Percentiles rank a stretch among this genome's conserved stretches.
Conservation (phyloP, 768 basidiomycete genomes). For the Tephrocybe sp. region DNA sequence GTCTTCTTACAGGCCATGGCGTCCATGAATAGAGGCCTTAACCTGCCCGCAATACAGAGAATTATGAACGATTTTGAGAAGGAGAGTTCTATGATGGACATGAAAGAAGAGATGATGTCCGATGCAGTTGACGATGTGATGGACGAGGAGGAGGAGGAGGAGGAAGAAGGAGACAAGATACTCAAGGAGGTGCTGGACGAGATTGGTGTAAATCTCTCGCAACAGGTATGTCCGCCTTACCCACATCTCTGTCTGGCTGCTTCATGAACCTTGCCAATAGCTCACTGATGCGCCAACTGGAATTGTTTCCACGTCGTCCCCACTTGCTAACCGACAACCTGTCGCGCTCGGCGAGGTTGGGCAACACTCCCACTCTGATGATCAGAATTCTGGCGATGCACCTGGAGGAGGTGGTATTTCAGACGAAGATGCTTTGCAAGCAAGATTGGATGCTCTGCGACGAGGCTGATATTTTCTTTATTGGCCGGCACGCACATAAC, state of each 20-base stretch:
- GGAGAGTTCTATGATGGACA: constrained; percentile 98
- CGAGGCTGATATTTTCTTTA: constrained; percentile 55
- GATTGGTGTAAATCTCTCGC: constrained; percentile 89
- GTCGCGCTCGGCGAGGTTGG: constrained; percentile 81
- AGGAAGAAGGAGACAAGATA: constrained; percentile 94
- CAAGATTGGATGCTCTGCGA: constrained; percentile 86
- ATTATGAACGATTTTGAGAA: constrained; percentile 99
- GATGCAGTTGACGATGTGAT: constrained; percentile 92
- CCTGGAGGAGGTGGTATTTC: constrained; percentile 43
- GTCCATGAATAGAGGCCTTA: constrained; percentile 94
- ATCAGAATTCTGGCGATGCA: constrained; percentile 34
- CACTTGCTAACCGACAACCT: constrained; percentile 66
- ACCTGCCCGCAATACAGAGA: constrained; percentile 89
- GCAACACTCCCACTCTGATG: constrained; percentile 24
- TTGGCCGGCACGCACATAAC: no score
- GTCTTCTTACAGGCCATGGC: constrained; percentile 78
- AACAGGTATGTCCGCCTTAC: constrained; percentile 51
- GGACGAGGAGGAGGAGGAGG: constrained; percentile 94
- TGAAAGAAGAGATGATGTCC: constrained; percentile 99
- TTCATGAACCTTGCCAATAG: constrained; percentile 35
- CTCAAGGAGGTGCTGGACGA: constrained; percentile 95
- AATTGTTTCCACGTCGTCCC: constrained; percentile 56
- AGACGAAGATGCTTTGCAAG: constrained; percentile 93
- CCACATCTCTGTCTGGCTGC: neutral
- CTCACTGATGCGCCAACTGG: constrained; percentile 82